Evolutionary conservation across 2,329 filamentous ascomycete species (phyloP).

Genomic region (Tolypocladium endophyticum): DNA sequence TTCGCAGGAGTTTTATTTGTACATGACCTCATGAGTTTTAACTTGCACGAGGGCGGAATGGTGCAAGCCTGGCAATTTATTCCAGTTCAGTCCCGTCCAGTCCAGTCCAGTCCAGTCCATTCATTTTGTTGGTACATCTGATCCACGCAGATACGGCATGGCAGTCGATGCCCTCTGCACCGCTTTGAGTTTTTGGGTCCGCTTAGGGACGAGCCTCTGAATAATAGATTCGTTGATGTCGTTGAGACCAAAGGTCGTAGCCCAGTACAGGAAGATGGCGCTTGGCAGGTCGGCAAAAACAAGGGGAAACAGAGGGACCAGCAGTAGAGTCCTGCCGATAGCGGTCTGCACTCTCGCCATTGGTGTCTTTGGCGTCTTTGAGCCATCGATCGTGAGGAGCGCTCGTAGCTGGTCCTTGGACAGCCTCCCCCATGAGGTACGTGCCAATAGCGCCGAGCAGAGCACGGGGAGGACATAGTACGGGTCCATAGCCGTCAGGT

Average conservation of each 20-base stretch:
- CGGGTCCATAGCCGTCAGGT: conserved; percentile 42
- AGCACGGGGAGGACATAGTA: conserved; percentile 34
- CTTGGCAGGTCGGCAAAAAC: conserved; percentile 24
- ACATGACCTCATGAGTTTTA: conserved; percentile 3
- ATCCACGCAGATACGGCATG: conserved; percentile 12
- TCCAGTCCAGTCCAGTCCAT: conserved; percentile 5
- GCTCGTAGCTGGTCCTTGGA: conserved; percentile 15
- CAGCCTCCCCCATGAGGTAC: conserved; percentile 18
- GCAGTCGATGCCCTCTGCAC: conserved; percentile 3
- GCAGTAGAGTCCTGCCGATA: conserved; percentile 18
- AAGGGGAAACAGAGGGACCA: conserved; percentile 22
- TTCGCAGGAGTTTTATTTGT: conserved; percentile 4
- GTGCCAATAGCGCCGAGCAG: conserved; percentile 18
- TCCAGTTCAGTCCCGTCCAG: conserved; percentile 1
- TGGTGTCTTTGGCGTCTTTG: conserved; percentile 7
- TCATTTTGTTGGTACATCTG: conserved; percentile 5
- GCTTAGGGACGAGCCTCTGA: conserved; percentile 9
- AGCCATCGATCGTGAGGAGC: conserved; percentile 12
- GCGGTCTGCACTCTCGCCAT: conserved; percentile 13
- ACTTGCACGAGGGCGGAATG: conserved; percentile 3
- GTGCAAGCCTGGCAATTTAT: not conserved
- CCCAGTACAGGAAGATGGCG: conserved; percentile 31
- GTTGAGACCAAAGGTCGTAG: conserved; percentile 22
- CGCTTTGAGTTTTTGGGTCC: conserved; percentile 6
- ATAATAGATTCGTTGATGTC: conserved; percentile 22